Base-by-base conservation (phyloP, 148 eudicot species). In the Amaranthus palmeri region DNA sequence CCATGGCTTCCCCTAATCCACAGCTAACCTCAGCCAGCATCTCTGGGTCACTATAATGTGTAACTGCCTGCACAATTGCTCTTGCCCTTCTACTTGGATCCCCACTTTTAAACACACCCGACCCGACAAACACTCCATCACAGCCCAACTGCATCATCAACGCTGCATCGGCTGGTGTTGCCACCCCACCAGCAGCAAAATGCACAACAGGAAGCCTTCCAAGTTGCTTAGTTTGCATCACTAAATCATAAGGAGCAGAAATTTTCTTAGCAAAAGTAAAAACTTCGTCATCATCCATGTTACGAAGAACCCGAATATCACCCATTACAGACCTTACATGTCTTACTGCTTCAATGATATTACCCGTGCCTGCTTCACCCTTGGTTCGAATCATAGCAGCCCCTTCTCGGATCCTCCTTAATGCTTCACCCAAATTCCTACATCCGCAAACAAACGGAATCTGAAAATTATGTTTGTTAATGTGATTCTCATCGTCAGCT, bases 361-460 rank as follows among this genome's bases (percentile, higher is more conserved):
- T 89, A 1, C 98, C 98, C 1, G 98, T 93, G 0, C 98, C 98
- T 3, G 98, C 98, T 67, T 93, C 98, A 0, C 96, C 98, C 76
- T 93, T 93, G 65, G 98, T 93, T 3, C 98, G 79, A 13, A 93
- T 93, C 98, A 92, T 92, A 10, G 97, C 97, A 2, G 97, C 96
- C 1, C 97, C 97, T 68, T 92, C 97, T 0, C 96, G 84, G 57
- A 92, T 81, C 14, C 97, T 82, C 4, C 97, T 80, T 1, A 92
- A 82, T 0, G 97, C 96, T 77, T 92, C 97, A 4, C 96, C 97
- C 45, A 92, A 81, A 54, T 92, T 92, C 18, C 97, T 81, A 75
- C 97, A 92, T 8, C 97, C 97, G 18, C 97, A 92, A 46, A 92
- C 97, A 45, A 92, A 92, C 0, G 97, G 96, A 80, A 90, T 84